Base-by-base conservation (phyloP, 1,139 yeast genomes). In the Pneumocystis wakefieldiae region DNA sequence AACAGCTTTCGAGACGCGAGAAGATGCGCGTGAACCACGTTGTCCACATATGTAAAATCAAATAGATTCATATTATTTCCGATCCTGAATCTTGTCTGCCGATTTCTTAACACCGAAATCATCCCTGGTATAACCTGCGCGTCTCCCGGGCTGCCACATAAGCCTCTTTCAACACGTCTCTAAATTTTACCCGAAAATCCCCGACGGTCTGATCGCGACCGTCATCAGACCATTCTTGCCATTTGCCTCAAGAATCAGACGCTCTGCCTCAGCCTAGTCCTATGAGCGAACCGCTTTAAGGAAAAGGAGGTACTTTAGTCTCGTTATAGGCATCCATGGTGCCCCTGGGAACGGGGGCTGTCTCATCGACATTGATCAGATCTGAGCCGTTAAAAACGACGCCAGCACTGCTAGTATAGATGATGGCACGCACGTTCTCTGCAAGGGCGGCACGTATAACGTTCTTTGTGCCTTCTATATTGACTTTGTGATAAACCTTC, bases 41-140 rank as follows among this genome's bases (percentile, higher is more conserved):
- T 94, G n/a, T 97, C 97, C n/a, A 87, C 98, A 71, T 90, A 94
- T 0, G 97, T 90, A 86, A 96, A 90, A 73, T 94, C 99, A 71
- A 92, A 94, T 66, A 94, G 76, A 72, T 92, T 92, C 73, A 87
- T 83, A 75, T 94, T 94, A 73, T 88, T 92, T 68, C 99, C 98
- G 62, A 94, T 79, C 74, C 94, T 98, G 74, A 88, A 89, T 73
- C 86, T 87, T 42, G 92, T 86, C 73, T 92, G 97, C 17, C 95
- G 96, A 65, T 83, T 77, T 67, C 81, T 80, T 2, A 96, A 92
- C 61, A 90, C 96, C 19, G 81, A 81, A 71, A 96, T 82, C 65
- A 94, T 78, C 1, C 96, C 96, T 4, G 98, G 98, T 61, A 94
- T 92, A 71, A 92, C 77, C 74, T 94, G 99, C 67, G 98, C 83